Percentiles rank a stretch among this genome's conserved stretches.
phyloP scores from a whole-genome alignment of 169 alveolate genomes.

The Eimeria acervulina region DNA sequence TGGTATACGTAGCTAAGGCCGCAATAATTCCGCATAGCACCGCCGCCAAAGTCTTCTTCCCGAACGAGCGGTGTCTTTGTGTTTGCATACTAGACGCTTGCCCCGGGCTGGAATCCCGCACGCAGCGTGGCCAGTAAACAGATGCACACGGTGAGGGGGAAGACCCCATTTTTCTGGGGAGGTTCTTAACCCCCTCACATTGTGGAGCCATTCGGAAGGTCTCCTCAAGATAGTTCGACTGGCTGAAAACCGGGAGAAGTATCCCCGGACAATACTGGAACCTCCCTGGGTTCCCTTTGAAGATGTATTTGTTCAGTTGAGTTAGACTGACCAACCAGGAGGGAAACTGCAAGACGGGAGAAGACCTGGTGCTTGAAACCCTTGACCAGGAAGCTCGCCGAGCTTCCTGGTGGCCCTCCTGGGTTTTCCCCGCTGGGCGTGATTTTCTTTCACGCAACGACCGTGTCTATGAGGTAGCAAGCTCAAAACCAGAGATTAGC shows the following conservation, averaged over 20 bases:
- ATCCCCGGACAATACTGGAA: background rate
- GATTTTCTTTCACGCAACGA: background rate
- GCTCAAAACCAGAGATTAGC: background rate
- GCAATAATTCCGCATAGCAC: background rate
- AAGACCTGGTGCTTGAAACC: background rate
- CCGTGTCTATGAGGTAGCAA: background rate
- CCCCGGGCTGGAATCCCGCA: background rate
- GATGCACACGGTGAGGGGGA: background rate
- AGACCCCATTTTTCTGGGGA: slow-evolving; percentile 9
- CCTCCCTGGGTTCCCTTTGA: background rate
- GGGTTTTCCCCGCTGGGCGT: slow-evolving; percentile 1
- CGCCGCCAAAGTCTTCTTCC: background rate
- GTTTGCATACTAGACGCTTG: background rate
- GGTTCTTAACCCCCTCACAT: slow-evolving; percentile 71
- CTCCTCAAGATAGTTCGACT: background rate
- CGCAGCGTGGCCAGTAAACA: background rate
- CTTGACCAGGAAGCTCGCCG: background rate
- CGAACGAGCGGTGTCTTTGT: background rate
- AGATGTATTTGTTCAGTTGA: background rate
- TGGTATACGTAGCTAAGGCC: slow-evolving; percentile 2
- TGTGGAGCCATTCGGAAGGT: slow-evolving; percentile 63
- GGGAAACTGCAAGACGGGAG: background rate
- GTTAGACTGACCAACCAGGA: too few relatives aligned
- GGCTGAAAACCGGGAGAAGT: background rate
- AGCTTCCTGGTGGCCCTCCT: slow-evolving; percentile 36